Base-by-base conservation (phyloP, 495 filamentous ascomycete species). In the Aspergillus indologenus region DNA sequence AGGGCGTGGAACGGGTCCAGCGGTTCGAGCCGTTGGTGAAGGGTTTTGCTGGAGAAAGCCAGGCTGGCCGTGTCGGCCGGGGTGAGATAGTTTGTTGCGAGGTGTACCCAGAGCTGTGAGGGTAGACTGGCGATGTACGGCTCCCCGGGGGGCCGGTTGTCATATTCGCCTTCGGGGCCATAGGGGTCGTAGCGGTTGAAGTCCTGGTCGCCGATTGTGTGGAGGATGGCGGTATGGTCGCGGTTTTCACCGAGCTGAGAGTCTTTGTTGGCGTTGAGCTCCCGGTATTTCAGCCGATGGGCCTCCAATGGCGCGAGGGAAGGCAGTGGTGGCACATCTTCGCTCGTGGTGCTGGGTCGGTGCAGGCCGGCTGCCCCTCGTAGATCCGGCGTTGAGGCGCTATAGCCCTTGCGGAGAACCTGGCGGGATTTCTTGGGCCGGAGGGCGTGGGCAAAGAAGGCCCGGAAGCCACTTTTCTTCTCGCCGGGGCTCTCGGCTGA, bases 191-290 rank as follows among this genome's bases (percentile, higher is more conserved):
- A 57, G 43, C 61, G 58, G 18, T 76, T 68, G 20, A 72, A 62
- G 17, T 77, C 79, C 15, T 73, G 65, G 44, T 77, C 58, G 22
- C 75, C 75, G 18, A 83, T 64, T 8, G 76, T 57, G 57, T 83
- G 80, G 24, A 83, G 67, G 18, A 81, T 73, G 12, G 72, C 68
- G 0, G 80, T 81, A 49, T 79, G 76, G 60, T 83, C 79, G 52
- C 64, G 64, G 53, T 67, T 67, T 57, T 83, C 80, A 7, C 80
- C 80, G n/a, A 79, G 67, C 58, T 83, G 78, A 1, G 68, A 69
- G 54, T 83, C 77, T 6, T 75, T 56, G 23, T 69, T 58, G 3
- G 67, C 61, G 51, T 72, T 68, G 1, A 63, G 24, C 11, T 66
- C 57, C 46, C 57, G 60, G 61, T 79, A 79, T 58, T 77, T 78